Evolutionary conservation across 129 eudicot genomes (phyloP).

Genomic region (Erigeron canadensis): DNA sequence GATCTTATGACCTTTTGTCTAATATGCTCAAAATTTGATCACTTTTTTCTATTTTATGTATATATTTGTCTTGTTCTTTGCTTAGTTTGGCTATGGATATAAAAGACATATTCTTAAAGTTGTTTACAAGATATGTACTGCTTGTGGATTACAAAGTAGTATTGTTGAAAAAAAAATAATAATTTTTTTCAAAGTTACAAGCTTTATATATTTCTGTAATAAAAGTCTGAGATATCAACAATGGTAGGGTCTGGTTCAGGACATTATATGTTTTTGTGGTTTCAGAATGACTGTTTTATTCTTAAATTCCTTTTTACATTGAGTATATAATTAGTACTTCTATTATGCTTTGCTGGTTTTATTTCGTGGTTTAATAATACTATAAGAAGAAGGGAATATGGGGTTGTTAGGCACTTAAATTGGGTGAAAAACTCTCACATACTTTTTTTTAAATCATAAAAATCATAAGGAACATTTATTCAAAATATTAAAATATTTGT

Average conservation of each 20-base stretch:
- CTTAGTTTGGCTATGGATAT: conserved; percentile 1
- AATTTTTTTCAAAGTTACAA: conserved; percentile 7
- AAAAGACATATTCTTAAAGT: conserved; percentile 26
- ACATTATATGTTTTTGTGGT: conserved; percentile 4
- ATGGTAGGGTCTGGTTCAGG: conserved; percentile 15
- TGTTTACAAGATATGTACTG: conserved; percentile 17
- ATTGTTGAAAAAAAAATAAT: background rate
- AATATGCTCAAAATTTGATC: background rate
- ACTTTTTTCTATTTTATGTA: conserved; percentile 1
- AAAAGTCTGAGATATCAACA: background rate
- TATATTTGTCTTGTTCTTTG: conserved; percentile 15
- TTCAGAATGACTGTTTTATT: conserved; percentile 10
- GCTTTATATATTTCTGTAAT: background rate
- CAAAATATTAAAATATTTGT: too few species aligned
- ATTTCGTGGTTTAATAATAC: conserved; percentile 11
- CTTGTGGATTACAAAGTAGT: conserved; percentile 16
- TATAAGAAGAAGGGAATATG: too few species aligned
- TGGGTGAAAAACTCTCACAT: too few species aligned
- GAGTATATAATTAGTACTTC: background rate
- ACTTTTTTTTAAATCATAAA: too few species aligned
- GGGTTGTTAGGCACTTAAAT: too few species aligned
- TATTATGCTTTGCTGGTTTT: conserved; percentile 25
- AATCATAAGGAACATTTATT: too few species aligned
- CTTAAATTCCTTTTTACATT: conserved; percentile 6
- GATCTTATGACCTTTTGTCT: background rate